Conservation (phyloP, 768 basidiomycete species). For the Lactifluus hygrophoroides region DNA sequence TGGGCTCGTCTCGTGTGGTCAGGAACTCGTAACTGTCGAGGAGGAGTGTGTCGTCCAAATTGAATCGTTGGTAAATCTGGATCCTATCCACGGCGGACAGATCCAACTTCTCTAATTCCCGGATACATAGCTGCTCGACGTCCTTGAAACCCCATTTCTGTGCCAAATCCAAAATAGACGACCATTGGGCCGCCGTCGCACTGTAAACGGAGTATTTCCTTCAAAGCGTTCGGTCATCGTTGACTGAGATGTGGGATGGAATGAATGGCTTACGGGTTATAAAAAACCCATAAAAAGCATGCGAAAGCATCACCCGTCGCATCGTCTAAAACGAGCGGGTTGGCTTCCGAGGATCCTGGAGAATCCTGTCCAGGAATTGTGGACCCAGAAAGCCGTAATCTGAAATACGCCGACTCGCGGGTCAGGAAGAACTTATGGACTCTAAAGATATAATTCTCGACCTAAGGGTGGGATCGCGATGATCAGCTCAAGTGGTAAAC, state of each 20-base stretch:
- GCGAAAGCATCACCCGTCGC: conserved; percentile 25
- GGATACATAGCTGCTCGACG: conserved; percentile 33
- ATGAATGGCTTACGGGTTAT: conserved; percentile 27
- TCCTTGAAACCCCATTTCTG: conserved; percentile 34
- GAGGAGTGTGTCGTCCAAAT: conserved; percentile 29
- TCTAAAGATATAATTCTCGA: conserved; percentile 3
- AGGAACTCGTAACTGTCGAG: conserved; percentile 31
- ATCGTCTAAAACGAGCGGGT: conserved; percentile 26
- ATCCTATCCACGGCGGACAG: conserved; percentile 33
- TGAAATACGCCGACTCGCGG: conserved; percentile 12
- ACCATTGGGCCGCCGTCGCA: conserved; percentile 35
- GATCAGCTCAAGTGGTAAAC: neutral
- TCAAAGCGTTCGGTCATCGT: neutral
- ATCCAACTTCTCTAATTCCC: conserved; percentile 32
- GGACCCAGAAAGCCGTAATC: neutral
- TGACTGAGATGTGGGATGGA: neutral
- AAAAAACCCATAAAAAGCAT: conserved; percentile 29
- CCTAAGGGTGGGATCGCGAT: conserved; percentile 21
- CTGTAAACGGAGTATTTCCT: conserved; percentile 34
- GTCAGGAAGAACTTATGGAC: conserved; percentile 9
- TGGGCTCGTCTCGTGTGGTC: conserved; percentile 30
- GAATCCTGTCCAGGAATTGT: conserved; percentile 19
- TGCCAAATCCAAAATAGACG: conserved; percentile 32
- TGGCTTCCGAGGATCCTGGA: conserved; percentile 26
- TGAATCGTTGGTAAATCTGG: conserved; percentile 31